A percentile compares a stretch with the other conserved stretches of the same genome.
Evolutionary conservation across 78 protist genomes (phyloP).

Genomic region (Protostelium mycophagum): DNA sequence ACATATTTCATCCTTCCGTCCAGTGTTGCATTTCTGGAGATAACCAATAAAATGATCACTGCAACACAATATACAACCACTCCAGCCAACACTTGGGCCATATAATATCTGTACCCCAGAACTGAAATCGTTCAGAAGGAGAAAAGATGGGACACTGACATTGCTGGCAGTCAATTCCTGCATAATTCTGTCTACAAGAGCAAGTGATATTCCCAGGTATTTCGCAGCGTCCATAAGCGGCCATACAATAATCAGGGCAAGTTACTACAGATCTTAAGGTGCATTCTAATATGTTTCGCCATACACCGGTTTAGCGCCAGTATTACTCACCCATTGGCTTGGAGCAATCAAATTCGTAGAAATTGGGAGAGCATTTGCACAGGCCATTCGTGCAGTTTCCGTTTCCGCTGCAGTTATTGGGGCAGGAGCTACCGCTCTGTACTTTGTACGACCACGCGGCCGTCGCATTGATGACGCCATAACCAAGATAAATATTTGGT

Average conservation of each 20-base stretch:
- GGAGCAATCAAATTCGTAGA: not conserved
- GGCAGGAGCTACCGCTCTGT: not conserved
- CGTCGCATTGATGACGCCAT: conserved; percentile 16
- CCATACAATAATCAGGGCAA: not conserved
- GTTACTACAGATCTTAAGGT: not conserved
- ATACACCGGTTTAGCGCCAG: not conserved
- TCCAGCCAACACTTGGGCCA: not conserved
- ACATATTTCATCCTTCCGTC: not conserved
- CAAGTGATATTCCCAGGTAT: too few relatives aligned
- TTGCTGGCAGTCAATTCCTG: not conserved
- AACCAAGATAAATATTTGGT: conserved; percentile 26
- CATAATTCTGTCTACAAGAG: not conserved
- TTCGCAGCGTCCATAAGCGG: too few relatives aligned
- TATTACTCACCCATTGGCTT: not conserved
- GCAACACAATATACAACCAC: not conserved
- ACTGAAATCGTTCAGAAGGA: not conserved
- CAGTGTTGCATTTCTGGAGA: not conserved
- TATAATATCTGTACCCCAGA: not conserved
- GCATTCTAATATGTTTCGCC: not conserved
- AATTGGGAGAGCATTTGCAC: not conserved
- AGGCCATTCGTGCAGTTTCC: not conserved
- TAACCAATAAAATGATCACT: too few relatives aligned
- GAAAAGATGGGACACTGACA: not conserved
- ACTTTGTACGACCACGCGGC: conserved; percentile 18
- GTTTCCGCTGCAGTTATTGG: not conserved